A percentile compares a stretch with the other conserved stretches of the same genome.
phyloP scores from a whole-genome alignment of 2,329 filamentous ascomycete genomes.

The Pezizomycotina sp. region DNA sequence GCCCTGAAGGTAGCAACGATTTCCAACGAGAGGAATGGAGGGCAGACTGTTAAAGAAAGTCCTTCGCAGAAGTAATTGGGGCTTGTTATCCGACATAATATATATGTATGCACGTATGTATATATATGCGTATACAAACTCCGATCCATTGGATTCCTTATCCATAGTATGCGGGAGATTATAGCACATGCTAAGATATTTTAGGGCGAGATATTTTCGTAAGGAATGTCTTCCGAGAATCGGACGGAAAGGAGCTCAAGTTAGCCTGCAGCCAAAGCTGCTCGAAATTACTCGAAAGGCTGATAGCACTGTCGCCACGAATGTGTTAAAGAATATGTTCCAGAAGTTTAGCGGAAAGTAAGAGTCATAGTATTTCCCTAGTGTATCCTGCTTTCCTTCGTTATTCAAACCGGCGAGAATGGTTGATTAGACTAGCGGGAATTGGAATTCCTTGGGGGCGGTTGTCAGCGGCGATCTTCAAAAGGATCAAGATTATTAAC shows the following conservation, averaged over 20 bases:
- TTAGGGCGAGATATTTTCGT: slow-evolving; percentile 38
- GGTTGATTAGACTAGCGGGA: too few relatives aligned
- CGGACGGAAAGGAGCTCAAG: slow-evolving; percentile 84
- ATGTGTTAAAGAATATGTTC: slow-evolving; percentile 76
- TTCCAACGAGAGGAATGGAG: slow-evolving; percentile 32
- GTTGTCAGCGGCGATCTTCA: too few relatives aligned
- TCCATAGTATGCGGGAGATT: neutral
- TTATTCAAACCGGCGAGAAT: too few relatives aligned
- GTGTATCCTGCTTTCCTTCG: too few relatives aligned
- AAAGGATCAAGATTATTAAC: neutral
- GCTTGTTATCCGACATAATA: too few relatives aligned
- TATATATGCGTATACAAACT: too few relatives aligned
- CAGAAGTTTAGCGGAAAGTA: slow-evolving; percentile 65
- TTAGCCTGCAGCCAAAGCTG: slow-evolving; percentile 90
- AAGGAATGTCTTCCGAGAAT: slow-evolving; percentile 70
- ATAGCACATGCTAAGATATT: neutral
- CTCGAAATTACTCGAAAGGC: slow-evolving; percentile 76
- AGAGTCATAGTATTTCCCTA: too few relatives aligned
- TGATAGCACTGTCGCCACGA: slow-evolving; percentile 64
- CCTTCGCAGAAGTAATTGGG: too few relatives aligned
- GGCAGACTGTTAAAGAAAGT: too few relatives aligned
- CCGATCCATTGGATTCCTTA: too few relatives aligned
- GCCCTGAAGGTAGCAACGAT: slow-evolving; percentile 51
- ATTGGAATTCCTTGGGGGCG: too few relatives aligned
- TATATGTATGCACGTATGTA: neutral